Evolutionary conservation across 2,329 filamentous ascomycete species (phyloP), one percentile per base, ranked within the genome.

Genomic region (Fusarium chlamydosporum): DNA sequence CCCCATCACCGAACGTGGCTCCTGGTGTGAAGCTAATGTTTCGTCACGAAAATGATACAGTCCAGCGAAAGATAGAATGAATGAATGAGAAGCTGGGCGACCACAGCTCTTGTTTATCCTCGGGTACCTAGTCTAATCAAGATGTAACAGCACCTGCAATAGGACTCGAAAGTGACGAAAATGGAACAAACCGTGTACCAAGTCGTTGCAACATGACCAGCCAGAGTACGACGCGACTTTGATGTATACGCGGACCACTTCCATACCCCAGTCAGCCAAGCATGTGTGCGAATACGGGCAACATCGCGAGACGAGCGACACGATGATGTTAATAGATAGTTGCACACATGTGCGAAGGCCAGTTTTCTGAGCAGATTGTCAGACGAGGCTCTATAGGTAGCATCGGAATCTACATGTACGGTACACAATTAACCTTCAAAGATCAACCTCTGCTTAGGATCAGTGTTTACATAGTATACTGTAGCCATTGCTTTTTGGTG

Each of bases 221-320:
- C 37, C 52, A 35, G 47, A 35, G 57, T 67, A 52, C 51, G 54
- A 65, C 61, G 65, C 61, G 62, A 23, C 65, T 61, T 37, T 40
- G 23, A 56, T 61, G 54, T 65, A 46, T 50, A 56, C 42, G 40
- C 38, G 38, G 42, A 43, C 50, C 27, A 54, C 18, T 55, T 51
- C 42, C 42, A 52, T 70, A 40, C 51, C 58, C 46, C 43, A 45
- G 57, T 58, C 48, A 46, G 35, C 55, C 42, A 56, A 61, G 57
- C 26, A 40, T 58, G n/a, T 47, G 70, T 71, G 65, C 67, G 61
- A 72, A 70, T 71, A 71, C 70, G 70, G 66, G 41, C 18, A 43
- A 33, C 27, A 63, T 67, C 37, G 67, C 56, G 52, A 69, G 54
- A 52, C 52, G 50, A 48, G 47, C 52, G 41, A 45, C 40, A 61